A percentile compares a stretch with the other conserved stretches of the same genome.
Evolutionary conservation across 1,284 basidiomycete genomes (phyloP).

Genomic region (Pyrrhoderma lamaoense): DNA sequence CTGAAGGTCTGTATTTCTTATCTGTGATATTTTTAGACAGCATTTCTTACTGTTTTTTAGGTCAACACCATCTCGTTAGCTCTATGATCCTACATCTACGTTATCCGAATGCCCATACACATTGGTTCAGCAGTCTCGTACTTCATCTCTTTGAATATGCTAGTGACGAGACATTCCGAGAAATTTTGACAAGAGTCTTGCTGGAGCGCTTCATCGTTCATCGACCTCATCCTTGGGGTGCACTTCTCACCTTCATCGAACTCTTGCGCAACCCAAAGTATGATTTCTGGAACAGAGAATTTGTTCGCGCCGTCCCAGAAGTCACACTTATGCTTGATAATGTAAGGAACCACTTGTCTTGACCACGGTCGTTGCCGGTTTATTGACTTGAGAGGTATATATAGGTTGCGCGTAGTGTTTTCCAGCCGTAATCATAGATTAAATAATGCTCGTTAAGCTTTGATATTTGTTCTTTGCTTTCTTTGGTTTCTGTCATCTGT

Average conservation of each 20-base stretch:
- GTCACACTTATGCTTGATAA: slow-evolving; percentile 74
- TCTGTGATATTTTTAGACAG: not conserved
- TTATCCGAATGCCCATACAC: slow-evolving; percentile 94
- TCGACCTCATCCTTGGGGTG: slow-evolving; percentile 96
- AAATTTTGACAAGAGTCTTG: slow-evolving; percentile 87
- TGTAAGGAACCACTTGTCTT: slow-evolving; percentile 39
- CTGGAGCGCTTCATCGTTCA: slow-evolving; percentile 91
- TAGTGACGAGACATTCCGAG: slow-evolving; percentile 72
- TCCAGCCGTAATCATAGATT: slow-evolving; percentile 51
- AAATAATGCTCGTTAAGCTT: slow-evolving; percentile 38
- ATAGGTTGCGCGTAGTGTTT: slow-evolving; percentile 68
- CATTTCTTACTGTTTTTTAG: slow-evolving; percentile 32
- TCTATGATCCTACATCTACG: slow-evolving; percentile 91
- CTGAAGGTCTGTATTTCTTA: slow-evolving; percentile 63
- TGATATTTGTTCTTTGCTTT: slow-evolving; percentile 35
- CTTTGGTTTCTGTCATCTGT: slow-evolving; percentile 37
- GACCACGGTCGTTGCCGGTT: slow-evolving; percentile 4
- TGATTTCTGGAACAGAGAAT: slow-evolving; percentile 82
- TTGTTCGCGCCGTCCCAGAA: slow-evolving; percentile 73
- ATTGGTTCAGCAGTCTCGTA: slow-evolving; percentile 89
- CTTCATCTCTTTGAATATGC: slow-evolving; percentile 81
- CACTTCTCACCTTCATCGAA: slow-evolving; percentile 90
- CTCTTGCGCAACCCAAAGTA: slow-evolving; percentile 78
- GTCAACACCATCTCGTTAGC: slow-evolving; percentile 88
- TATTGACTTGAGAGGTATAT: slow-evolving; percentile 7